A percentile compares a stretch with the other conserved stretches of the same genome.
Evolutionary conservation across 495 filamentous ascomycete genomes (phyloP).

Genomic region (Talaromyces borbonicus): DNA sequence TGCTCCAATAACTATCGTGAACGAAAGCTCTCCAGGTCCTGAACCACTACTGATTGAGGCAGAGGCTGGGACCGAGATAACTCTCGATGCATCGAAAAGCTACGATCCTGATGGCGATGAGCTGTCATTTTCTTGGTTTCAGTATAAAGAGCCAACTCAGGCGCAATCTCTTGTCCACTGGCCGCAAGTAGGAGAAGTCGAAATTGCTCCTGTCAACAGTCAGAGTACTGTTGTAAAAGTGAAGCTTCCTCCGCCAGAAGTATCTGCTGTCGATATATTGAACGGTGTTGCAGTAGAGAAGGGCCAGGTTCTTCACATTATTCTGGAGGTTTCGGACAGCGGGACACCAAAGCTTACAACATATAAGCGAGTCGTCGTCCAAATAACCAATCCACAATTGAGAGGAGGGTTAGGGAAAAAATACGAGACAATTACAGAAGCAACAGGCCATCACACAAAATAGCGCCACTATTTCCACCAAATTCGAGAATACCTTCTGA

Average conservation of each 20-base stretch:
- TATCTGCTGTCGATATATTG: conserved; percentile 9
- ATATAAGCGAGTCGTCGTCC: conserved; percentile 24
- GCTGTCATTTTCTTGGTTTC: conserved; percentile 29
- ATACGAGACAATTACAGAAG: not conserved
- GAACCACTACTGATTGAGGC: conserved; percentile 18
- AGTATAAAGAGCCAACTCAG: conserved; percentile 28
- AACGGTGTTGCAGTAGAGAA: conserved; percentile 11
- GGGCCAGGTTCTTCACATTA: conserved; percentile 23
- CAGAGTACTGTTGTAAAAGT: conserved; percentile 15
- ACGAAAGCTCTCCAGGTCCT: conserved; percentile 8
- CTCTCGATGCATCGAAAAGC: conserved; percentile 23
- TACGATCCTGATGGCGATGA: conserved; percentile 27
- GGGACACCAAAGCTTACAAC: conserved; percentile 18
- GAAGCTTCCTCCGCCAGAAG: conserved; percentile 17
- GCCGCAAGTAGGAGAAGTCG: not conserved
- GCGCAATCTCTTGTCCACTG: conserved; percentile 12
- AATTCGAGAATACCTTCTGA: too few species aligned
- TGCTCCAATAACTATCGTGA: conserved; percentile 25
- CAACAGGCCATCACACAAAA: not conserved
- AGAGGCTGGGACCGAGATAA: conserved; percentile 17
- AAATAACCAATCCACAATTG: conserved; percentile 9
- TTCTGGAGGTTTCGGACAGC: conserved; percentile 23
- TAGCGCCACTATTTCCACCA: too few species aligned
- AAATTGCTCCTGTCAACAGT: conserved; percentile 2
- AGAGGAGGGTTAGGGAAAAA: not conserved